Evolutionary conservation across 169 alveolate species (phyloP).

Genomic region (Plasmodium sp.): DNA sequence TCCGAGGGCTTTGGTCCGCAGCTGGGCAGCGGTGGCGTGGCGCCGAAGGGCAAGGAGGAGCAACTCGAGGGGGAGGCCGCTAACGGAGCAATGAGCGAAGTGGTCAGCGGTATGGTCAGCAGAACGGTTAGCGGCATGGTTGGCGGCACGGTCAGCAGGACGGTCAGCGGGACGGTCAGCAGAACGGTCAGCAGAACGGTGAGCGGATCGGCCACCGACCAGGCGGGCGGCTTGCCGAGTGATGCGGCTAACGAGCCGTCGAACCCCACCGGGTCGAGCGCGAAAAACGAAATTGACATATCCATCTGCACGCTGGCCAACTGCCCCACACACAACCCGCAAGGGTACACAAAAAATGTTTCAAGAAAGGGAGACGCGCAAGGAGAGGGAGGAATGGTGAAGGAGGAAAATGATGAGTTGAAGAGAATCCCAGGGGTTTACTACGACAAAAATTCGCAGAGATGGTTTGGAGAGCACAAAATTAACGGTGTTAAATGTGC

Average conservation of each 20-base stretch:
- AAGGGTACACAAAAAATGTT: conserved; percentile 12
- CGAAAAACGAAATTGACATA: conserved; percentile 53
- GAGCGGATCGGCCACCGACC: background rate
- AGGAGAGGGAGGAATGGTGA: conserved; percentile 21
- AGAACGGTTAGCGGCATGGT: background rate
- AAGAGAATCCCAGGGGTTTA: conserved; percentile 76
- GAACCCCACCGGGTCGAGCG: background rate
- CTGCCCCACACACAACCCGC: conserved; percentile 75
- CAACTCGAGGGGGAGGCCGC: background rate
- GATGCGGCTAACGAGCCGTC: conserved; percentile 8
- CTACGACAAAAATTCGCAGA: conserved; percentile 76
- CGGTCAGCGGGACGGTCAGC: no score
- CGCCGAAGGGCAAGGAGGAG: background rate
- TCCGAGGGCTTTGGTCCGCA: background rate
- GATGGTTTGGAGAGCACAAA: conserved; percentile 78
- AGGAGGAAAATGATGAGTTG: conserved; percentile 70
- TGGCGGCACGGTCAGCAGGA: background rate
- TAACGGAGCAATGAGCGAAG: background rate
- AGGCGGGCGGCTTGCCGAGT: background rate
- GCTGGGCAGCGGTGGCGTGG: background rate
- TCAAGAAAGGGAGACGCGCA: conserved; percentile 26
- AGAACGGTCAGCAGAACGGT: background rate
- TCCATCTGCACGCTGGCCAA: conserved; percentile 47
- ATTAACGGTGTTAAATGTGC: conserved; percentile 75
- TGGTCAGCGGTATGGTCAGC: background rate